Conservation (phyloP, 1,139 yeast genomes). For the Yamadazyma blattariae region DNA sequence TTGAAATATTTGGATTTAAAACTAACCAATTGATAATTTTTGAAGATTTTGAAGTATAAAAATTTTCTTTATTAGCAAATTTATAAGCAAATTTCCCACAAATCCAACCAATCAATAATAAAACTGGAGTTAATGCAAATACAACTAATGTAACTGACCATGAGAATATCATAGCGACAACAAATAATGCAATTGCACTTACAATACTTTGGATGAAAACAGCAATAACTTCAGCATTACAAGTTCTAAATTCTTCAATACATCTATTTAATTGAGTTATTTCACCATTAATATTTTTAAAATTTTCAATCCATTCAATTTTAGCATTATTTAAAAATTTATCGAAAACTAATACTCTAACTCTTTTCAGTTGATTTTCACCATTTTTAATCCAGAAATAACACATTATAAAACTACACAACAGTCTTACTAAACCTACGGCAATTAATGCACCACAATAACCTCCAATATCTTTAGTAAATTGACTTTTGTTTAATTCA, state of each 20-base stretch:
- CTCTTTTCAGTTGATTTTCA: constrained; percentile 62
- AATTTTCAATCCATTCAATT: constrained; percentile 60
- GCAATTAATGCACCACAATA: constrained; percentile 55
- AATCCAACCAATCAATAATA: constrained; percentile 46
- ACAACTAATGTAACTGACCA: constrained; percentile 83
- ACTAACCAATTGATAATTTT: constrained; percentile 70
- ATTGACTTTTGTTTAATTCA: constrained; percentile 23
- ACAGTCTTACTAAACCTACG: constrained; percentile 53
- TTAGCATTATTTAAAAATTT: constrained; percentile 12
- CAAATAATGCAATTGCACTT: constrained; percentile 54
- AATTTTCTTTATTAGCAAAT: constrained; percentile 58
- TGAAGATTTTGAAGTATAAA: constrained; percentile 52
- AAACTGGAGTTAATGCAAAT: constrained; percentile 68
- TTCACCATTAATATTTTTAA: constrained; percentile 56
- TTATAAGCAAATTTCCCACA: constrained; percentile 53
- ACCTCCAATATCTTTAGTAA: constrained; percentile 42
- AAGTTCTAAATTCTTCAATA: constrained; percentile 71
- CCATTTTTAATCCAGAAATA: constrained; percentile 69
- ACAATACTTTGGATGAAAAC: constrained; percentile 50
- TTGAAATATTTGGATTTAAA: constrained; percentile 55
- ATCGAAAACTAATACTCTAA: constrained; percentile 34
- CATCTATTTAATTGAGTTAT: constrained; percentile 68
- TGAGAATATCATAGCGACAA: constrained; percentile 70
- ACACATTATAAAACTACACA: constrained; percentile 56
- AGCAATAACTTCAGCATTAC: constrained; percentile 68